A percentile compares a stretch with the other conserved stretches of the same genome.
These are phyloP conservation scores for Musa acuminata DNA, from an alignment of 176 grass and related monocot species.

Conservation along the genomic window DNA sequence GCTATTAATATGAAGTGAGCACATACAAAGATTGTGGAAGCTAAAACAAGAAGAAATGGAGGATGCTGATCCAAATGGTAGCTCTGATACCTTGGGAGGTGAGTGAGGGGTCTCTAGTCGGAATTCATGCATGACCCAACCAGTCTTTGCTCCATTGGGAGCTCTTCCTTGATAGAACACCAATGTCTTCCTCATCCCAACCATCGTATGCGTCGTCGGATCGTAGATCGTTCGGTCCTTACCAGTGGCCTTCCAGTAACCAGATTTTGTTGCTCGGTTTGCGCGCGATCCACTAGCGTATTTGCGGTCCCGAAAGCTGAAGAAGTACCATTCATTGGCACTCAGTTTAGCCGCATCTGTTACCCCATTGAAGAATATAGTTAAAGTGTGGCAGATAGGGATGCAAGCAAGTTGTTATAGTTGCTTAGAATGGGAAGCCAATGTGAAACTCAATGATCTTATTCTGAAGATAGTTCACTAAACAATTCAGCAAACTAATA, in stretches of 20 bases:
- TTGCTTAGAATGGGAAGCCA: no score
- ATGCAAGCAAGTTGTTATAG: no score
- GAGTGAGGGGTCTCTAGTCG: not conserved
- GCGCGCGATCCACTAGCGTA: not conserved
- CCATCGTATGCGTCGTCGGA: not conserved
- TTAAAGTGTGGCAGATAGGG: not conserved
- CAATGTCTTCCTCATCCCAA: constrained; percentile 9
- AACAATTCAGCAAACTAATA: no score
- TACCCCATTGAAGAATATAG: not conserved
- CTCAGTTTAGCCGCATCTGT: constrained; percentile 9
- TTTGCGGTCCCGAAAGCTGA: constrained; percentile 5
- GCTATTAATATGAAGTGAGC: no score
- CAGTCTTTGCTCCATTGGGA: not conserved
- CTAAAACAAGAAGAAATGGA: no score
- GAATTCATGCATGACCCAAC: constrained; percentile 7
- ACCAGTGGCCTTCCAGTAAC: constrained; percentile 4
- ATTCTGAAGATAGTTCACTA: no score
- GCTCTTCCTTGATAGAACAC: constrained; percentile 2
- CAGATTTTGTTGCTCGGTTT: not conserved
- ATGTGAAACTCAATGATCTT: no score
- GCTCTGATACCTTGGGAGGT: not conserved
- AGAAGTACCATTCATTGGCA: constrained; percentile 5
- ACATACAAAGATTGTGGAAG: no score
- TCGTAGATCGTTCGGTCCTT: not conserved
- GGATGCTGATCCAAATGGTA: no score